phyloP scores from a whole-genome alignment of 306 rosid species.

The Begonia masoniana region DNA sequence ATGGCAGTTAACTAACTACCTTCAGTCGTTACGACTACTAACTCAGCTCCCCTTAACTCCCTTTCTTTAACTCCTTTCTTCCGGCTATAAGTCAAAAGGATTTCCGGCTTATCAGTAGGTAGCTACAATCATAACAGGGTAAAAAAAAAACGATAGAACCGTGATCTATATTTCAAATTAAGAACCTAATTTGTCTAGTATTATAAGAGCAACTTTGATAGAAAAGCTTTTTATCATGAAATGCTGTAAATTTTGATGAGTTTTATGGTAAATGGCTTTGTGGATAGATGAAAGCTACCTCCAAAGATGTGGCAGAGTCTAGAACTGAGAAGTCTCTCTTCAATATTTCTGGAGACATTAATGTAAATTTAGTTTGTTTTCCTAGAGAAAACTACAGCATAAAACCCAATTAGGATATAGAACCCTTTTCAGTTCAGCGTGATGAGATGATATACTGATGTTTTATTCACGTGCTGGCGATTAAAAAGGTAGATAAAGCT shows the following conservation, averaged over 20 bases:
- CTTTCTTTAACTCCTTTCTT: no score
- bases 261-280: not conserved
- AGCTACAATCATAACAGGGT: no score
- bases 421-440: not conserved
- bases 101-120: no score
- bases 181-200: no score
- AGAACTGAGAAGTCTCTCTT: constrained; percentile 24
- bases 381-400: not conserved
- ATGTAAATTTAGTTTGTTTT: constrained; percentile 27
- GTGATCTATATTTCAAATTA: not conserved
- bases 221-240: no score
- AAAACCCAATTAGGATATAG: not conserved
- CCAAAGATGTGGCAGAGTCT: constrained; percentile 20
- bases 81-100: no score
- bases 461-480: not conserved
- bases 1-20: no score
- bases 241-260: no score
- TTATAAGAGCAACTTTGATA: no score
- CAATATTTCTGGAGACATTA: constrained; percentile 27
- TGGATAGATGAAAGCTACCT: constrained; percentile 37
- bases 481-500: constrained; percentile 41
- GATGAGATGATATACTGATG: not conserved
- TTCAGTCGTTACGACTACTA: no score
- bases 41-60: no score
- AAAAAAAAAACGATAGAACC: no score